Conservation (phyloP, 2,329 filamentous ascomycete genomes). For the Ophiostoma sp. region DNA sequence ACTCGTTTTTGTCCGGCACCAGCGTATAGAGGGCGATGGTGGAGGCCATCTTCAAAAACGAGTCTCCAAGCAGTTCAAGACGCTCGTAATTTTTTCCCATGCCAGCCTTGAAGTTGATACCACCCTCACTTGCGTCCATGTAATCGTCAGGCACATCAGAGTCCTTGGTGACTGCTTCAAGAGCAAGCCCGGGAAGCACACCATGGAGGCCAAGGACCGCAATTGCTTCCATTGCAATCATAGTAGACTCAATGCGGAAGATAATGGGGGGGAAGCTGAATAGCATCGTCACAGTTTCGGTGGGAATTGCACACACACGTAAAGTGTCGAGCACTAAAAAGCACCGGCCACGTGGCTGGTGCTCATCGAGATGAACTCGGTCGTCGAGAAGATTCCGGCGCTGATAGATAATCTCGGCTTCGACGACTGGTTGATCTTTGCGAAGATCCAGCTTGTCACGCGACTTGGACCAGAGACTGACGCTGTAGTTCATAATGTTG, state of each 20-base stretch:
- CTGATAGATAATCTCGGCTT: conserved; percentile 66
- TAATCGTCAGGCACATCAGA: conserved; percentile 78
- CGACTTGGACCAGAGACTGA: conserved; percentile 65
- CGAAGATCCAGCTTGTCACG: conserved; percentile 50
- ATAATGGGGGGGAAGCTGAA: conserved; percentile 79
- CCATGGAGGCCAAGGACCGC: conserved; percentile 53
- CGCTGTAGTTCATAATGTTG: conserved; percentile 77
- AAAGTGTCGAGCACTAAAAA: conserved; percentile 74
- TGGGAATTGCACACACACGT: conserved; percentile 66
- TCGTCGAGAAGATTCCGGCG: conserved; percentile 81
- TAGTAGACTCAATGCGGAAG: conserved; percentile 71
- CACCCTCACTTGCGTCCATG: conserved; percentile 57
- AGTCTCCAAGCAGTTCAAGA: conserved; percentile 88
- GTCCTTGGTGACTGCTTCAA: conserved; percentile 91
- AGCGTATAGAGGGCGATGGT: conserved; percentile 79
- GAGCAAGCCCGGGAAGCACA: conserved; percentile 62
- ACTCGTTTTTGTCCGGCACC: conserved; percentile 74
- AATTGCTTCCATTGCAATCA: conserved; percentile 75
- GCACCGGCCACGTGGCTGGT: conserved; percentile 43
- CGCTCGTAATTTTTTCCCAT: conserved; percentile 96
- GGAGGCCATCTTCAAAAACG: conserved; percentile 92
- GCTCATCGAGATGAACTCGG: conserved; percentile 43
- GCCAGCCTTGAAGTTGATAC: conserved; percentile 70
- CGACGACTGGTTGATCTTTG: conserved; percentile 72
- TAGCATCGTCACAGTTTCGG: conserved; percentile 64